Evolutionary conservation across 2,329 filamentous ascomycete genomes (phyloP).

Genomic region (Purpureocillium lavendulum): DNA sequence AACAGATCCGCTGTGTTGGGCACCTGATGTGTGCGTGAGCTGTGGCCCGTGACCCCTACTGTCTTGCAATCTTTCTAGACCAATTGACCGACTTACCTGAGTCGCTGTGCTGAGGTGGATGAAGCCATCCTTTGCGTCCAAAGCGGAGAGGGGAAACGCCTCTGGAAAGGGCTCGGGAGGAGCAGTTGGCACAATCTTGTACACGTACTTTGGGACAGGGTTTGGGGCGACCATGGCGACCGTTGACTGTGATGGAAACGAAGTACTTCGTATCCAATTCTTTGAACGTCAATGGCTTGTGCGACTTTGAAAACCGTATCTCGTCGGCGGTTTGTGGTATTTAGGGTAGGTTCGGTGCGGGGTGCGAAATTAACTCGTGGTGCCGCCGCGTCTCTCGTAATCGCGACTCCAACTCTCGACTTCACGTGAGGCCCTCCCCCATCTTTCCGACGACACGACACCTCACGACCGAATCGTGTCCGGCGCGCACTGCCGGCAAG

Average conservation of each 20-base stretch:
- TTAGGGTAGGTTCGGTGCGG: neutral
- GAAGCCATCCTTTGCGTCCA: constrained; percentile 53
- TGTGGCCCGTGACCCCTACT: too few relatives aligned
- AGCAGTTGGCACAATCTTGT: constrained; percentile 50
- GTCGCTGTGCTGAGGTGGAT: constrained; percentile 50
- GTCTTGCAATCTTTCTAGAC: neutral
- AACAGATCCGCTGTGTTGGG: constrained; percentile 36
- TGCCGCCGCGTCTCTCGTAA: neutral
- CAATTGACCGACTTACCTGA: constrained; percentile 32
- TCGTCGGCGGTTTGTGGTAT: too few relatives aligned
- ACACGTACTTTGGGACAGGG: constrained; percentile 36
- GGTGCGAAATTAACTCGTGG: neutral
- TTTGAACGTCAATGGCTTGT: too few relatives aligned
- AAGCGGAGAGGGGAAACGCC: constrained; percentile 47
- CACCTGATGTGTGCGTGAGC: constrained; percentile 22
- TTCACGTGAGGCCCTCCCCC: neutral
- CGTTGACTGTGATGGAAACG: too few relatives aligned
- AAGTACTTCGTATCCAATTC: too few relatives aligned
- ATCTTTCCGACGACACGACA: neutral
- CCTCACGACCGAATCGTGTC: too few relatives aligned
- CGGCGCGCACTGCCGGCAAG: too few relatives aligned
- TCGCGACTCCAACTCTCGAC: neutral
- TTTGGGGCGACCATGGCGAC: constrained; percentile 7
- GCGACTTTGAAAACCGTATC: too few relatives aligned
- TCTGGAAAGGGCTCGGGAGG: constrained; percentile 45